Percentiles rank a stretch among this genome's conserved stretches.
These are phyloP conservation scores for Tripterygium wilfordii DNA, from an alignment of 177 flowering plant genomes.

Conservation along the genomic window DNA sequence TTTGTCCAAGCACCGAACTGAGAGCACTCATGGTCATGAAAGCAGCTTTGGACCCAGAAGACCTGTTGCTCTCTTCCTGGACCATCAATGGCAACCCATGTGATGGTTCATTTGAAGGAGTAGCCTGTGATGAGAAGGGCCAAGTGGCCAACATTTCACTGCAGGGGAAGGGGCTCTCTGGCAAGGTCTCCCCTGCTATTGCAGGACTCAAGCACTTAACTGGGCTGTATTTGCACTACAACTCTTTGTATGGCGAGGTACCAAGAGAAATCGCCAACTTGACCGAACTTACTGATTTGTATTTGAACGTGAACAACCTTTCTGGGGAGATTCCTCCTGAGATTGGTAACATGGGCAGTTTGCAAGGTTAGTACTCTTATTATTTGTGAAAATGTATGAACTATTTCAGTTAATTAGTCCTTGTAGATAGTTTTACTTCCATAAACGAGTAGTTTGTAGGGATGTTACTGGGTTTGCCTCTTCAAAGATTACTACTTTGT, in stretches of 20 bases:
- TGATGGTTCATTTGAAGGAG: constrained; percentile 42
- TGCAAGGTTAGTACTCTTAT: constrained; percentile 43
- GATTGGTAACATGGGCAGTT: constrained; percentile 39
- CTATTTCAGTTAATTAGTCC: background rate
- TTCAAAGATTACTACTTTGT: background rate
- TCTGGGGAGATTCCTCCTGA: constrained; percentile 50
- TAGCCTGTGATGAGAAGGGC: constrained; percentile 50
- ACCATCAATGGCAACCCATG: constrained; percentile 35
- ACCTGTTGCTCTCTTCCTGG: constrained; percentile 47
- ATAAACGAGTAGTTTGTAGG: too few species aligned
- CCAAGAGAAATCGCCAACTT: constrained; percentile 53
- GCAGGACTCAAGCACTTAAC: constrained; percentile 48
- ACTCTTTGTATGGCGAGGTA: constrained; percentile 42
- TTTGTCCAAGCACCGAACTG: constrained; percentile 23
- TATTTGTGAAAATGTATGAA: background rate
- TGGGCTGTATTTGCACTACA: constrained; percentile 68
- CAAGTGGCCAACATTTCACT: constrained; percentile 58
- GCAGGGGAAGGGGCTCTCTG: constrained; percentile 60
- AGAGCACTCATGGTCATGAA: constrained; percentile 42
- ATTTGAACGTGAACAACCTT: constrained; percentile 56
- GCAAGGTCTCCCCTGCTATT: constrained; percentile 46
- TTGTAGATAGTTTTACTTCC: too few species aligned
- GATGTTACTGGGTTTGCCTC: background rate
- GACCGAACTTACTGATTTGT: constrained; percentile 47
- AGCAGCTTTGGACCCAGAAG: constrained; percentile 47